Percentiles rank a stretch among this genome's conserved stretches.
Conservation (phyloP, 2,329 filamentous ascomycete genomes). For the Mollisia scopiformis region DNA sequence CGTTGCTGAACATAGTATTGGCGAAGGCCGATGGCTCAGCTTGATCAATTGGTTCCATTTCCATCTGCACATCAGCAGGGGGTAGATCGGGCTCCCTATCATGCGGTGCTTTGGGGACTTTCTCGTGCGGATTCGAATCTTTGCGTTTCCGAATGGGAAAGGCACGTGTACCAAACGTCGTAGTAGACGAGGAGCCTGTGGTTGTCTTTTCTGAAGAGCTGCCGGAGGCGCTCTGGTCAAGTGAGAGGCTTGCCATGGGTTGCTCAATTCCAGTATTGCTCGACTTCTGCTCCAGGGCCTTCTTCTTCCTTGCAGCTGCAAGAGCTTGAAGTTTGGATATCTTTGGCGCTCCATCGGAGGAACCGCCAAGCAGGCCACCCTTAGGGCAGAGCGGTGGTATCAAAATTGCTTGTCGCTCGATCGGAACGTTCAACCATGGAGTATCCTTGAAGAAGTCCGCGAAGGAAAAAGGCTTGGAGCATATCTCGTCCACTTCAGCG, state of each 20-base stretch:
- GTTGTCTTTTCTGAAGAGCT: not conserved
- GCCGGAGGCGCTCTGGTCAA: conserved; percentile 2
- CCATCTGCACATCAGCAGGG: conserved; percentile 12
- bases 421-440: conserved; percentile 80
- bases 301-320: conserved; percentile 84
- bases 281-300: conserved; percentile 64
- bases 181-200: not conserved
- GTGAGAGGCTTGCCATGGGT: conserved; percentile 30
- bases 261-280: conserved; percentile 27
- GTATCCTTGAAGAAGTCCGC: conserved; percentile 77
- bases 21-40: conserved; percentile 43
- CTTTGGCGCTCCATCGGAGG: conserved; percentile 64
- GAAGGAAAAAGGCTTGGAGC: conserved; percentile 43
- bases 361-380: conserved; percentile 79
- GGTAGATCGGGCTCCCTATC: conserved; percentile 10
- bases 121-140: conserved; percentile 36
- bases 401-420: conserved; percentile 66
- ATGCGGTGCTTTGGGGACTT: conserved; percentile 18
- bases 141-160: conserved; percentile 38
- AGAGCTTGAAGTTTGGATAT: conserved; percentile 90
- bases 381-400: conserved; percentile 59
- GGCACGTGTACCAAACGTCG: conserved; percentile 19
- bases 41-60: conserved; percentile 28
- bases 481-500: conserved; percentile 7
- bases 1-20: conserved; percentile 46